phyloP scores from a whole-genome alignment of 306 rosid species.

The Styphnolobium japonicum region DNA sequence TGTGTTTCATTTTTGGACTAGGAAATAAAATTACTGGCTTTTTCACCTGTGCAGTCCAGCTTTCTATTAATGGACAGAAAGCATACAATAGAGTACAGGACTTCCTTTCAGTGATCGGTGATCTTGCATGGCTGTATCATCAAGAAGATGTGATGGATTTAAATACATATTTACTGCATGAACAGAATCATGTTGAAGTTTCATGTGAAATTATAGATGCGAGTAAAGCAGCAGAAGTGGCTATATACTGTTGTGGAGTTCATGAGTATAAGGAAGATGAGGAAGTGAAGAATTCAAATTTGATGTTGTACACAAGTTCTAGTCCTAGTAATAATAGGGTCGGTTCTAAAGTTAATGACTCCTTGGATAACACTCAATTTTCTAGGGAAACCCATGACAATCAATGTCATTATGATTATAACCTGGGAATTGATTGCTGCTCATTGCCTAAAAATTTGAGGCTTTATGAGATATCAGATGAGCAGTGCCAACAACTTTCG shows the following conservation, averaged over 20 bases:
- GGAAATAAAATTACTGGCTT: conserved; percentile 13
- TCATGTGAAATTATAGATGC: conserved; percentile 16
- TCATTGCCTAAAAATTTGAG: background rate
- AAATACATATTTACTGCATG: conserved; percentile 26
- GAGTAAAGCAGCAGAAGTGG: conserved; percentile 11
- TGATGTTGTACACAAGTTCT: conserved; percentile 11
- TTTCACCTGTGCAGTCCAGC: conserved; percentile 9
- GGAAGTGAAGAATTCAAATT: background rate
- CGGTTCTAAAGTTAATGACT: background rate
- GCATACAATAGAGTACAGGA: conserved; percentile 16
- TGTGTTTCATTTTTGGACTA: conserved; percentile 26
- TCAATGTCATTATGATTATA: background rate
- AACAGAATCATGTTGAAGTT: conserved; percentile 29
- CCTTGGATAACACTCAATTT: background rate
- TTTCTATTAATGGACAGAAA: conserved; percentile 23
- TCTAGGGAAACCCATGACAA: background rate
- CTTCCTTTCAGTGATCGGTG: conserved; percentile 22
- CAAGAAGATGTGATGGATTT: conserved; percentile 31
- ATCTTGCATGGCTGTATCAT: conserved; percentile 28
- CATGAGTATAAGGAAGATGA: conserved; percentile 23
- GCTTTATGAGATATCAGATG: conserved; percentile 16
- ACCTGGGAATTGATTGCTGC: background rate
- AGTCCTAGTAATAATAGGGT: background rate
- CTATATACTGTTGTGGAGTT: conserved; percentile 10
- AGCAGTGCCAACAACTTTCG: background rate